A percentile compares a stretch with the other conserved stretches of the same genome.
Conservation (phyloP, 768 basidiomycete genomes). For the Leccinum truebloodii region DNA sequence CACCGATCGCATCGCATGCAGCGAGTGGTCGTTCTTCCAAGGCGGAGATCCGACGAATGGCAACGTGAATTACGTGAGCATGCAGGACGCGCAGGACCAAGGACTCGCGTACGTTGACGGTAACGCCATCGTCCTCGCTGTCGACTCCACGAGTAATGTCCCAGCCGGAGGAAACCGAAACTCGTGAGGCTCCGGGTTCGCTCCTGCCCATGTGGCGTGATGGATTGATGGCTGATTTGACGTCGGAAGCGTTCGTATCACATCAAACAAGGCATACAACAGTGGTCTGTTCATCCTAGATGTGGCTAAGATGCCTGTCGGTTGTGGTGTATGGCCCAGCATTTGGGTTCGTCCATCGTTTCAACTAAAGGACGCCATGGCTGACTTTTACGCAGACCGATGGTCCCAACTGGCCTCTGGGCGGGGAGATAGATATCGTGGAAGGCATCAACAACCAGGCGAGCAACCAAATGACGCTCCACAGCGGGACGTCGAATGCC, state of each 20-base stretch:
- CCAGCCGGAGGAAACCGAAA: constrained; percentile 52
- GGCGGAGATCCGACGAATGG: constrained; percentile 69
- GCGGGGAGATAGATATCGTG: constrained; percentile 71
- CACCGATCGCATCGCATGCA: constrained; percentile 27
- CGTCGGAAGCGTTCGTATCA: constrained; percentile 60
- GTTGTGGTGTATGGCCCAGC: constrained; percentile 64
- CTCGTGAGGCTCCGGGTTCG: constrained; percentile 37
- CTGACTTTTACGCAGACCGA: constrained; percentile 32
- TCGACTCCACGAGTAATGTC: constrained; percentile 55
- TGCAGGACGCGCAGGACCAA: constrained; percentile 45
- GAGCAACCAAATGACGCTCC: constrained; percentile 66
- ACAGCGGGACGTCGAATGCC: constrained; percentile 48
- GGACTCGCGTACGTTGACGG: constrained; percentile 64
- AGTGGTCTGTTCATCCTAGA: constrained; percentile 75
- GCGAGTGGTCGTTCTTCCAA: constrained; percentile 65
- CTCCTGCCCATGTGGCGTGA: not conserved
- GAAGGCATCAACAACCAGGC: constrained; percentile 66
- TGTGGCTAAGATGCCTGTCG: constrained; percentile 65
- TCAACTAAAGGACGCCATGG: not conserved
- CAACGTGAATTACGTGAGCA: constrained; percentile 57
- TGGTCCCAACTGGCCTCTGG: constrained; percentile 54
- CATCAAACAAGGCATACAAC: constrained; percentile 55
- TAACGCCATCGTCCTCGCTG: constrained; percentile 55
- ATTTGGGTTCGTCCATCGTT: constrained; percentile 42
- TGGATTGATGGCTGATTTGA: not conserved